A percentile compares a stretch with the other conserved stretches of the same genome.
phyloP scores from a whole-genome alignment of 73 alveolate genomes.

The Stentor roeselii region DNA sequence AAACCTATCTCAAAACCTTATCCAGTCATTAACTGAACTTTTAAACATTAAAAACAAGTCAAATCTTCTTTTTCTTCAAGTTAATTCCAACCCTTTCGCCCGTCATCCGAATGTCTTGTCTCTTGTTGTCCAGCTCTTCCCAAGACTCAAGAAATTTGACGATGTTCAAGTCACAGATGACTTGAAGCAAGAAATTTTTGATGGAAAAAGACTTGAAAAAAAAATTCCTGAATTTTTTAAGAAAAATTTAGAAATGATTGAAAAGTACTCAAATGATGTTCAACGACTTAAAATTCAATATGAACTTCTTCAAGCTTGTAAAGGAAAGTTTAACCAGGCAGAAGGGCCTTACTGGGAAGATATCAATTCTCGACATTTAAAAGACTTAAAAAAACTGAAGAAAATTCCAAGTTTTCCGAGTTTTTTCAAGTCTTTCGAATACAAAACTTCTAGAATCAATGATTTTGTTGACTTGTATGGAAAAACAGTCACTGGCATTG shows the following conservation, averaged over 20 bases:
- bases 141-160: neutral
- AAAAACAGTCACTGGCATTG: neutral
- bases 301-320: neutral
- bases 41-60: neutral
- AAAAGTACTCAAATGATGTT: neutral
- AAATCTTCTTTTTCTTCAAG: neutral
- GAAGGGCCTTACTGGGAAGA: constrained; percentile 2
- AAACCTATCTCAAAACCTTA: neutral
- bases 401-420: neutral
- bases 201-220: neutral
- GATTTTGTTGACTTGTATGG: neutral
- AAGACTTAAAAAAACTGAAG: neutral
- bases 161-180: constrained; percentile 16
- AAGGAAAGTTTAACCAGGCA: neutral
- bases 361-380: neutral
- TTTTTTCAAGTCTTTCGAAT: neutral
- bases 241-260: neutral
- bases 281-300: neutral
- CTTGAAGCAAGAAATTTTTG: neutral
- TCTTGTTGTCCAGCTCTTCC: neutral
- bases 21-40: neutral
- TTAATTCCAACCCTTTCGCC: constrained; percentile 1
- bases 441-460: neutral
- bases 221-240: neutral
- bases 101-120: neutral